phyloP scores from a whole-genome alignment of 352 stramenopile genomes.

The Plasmopara halstedii region DNA sequence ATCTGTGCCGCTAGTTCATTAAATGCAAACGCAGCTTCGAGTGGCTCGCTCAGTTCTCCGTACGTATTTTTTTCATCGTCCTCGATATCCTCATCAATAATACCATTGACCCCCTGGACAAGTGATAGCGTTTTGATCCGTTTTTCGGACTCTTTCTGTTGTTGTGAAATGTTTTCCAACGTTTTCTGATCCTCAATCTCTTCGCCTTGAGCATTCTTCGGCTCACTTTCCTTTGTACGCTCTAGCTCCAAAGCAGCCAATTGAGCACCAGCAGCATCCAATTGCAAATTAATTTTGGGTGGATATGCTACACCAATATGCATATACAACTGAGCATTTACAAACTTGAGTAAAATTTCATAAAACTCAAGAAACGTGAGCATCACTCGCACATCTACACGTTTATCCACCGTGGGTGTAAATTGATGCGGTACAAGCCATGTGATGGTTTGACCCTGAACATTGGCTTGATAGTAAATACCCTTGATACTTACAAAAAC shows the following conservation, averaged over 20 bases:
- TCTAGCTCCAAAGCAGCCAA: constrained; percentile 65
- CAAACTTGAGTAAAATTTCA: constrained; percentile 96
- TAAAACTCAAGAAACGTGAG: constrained; percentile 99
- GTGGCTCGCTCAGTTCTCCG: constrained; percentile 83
- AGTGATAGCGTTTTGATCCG: constrained; percentile 62
- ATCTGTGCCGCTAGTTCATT: constrained; percentile 77
- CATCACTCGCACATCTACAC: constrained; percentile 99
- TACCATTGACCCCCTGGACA: constrained; percentile 19
- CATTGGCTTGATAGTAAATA: constrained; percentile 97
- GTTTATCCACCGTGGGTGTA: constrained; percentile 93
- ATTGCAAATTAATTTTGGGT: constrained; percentile 83
- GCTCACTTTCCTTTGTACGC: constrained; percentile 32
- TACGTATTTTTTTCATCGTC: constrained; percentile 70
- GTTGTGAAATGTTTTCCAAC: constrained; percentile 51
- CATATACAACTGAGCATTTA: constrained; percentile 97
- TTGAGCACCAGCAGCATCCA: constrained; percentile 69
- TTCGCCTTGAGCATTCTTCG: constrained; percentile 18
- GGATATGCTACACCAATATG: constrained; percentile 93
- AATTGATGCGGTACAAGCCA: constrained; percentile 99
- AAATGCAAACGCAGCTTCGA: constrained; percentile 84
- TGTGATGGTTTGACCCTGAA: constrained; percentile 91
- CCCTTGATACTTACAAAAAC: constrained; percentile 99
- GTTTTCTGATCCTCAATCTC: constrained; percentile 29
- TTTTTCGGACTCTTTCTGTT: constrained; percentile 87
- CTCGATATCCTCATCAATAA: no score